Percentiles rank a stretch among this genome's conserved stretches.
These are phyloP conservation scores for Chenopodium album DNA, from an alignment of 148 eudicot species.

Conservation along the genomic window DNA sequence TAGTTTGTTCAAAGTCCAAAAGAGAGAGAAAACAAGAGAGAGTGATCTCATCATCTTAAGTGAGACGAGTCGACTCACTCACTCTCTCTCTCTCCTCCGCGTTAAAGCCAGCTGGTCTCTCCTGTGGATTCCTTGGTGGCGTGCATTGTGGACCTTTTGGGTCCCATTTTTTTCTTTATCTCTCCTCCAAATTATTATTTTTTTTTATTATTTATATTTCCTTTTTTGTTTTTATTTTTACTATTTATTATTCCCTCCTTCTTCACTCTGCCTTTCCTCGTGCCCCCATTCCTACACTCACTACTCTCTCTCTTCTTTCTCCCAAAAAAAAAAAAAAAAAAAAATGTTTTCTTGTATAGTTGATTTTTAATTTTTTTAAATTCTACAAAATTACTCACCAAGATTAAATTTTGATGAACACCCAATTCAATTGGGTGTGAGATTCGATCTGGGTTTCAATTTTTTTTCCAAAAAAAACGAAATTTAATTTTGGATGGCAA, in stretches of 20 bases:
- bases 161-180: conserved; percentile 5
- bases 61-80: conserved; percentile 17
- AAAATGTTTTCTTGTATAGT: background rate
- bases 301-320: background rate
- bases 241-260: conserved; percentile 19
- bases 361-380: background rate
- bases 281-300: conserved; percentile 11
- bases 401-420: conserved; percentile 20
- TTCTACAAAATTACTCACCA: background rate
- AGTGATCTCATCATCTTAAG: no score
- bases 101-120: conserved; percentile 34
- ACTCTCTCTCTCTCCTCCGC: conserved; percentile 10
- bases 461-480: background rate
- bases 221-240: background rate
- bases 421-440: conserved; percentile 29
- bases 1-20: no score
- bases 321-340: background rate
- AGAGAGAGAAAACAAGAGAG: no score
- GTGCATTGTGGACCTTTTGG: conserved; percentile 24
- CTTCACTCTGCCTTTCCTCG: background rate
- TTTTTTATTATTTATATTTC: no score
- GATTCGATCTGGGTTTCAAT: conserved; percentile 21
- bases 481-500: conserved; percentile 48
- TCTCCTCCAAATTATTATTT: background rate
- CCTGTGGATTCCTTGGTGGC: conserved; percentile 35